Evolutionary conservation across 208 protist genomes (phyloP).

Genomic region (Leishmania arabica): DNA sequence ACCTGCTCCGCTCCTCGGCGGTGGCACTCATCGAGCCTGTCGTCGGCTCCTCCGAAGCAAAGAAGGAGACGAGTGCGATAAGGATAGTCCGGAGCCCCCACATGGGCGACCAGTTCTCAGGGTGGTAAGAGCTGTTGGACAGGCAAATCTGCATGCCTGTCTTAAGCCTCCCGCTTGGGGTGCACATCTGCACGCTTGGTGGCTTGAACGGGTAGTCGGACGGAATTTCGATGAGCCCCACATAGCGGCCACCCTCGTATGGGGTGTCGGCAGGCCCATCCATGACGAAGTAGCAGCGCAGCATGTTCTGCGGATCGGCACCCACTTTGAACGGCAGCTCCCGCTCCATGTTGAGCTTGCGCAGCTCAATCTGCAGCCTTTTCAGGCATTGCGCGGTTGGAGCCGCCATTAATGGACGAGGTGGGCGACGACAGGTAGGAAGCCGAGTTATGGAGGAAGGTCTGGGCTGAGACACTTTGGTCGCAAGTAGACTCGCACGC

Average conservation of each 20-base stretch:
- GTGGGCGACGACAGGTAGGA: not conserved
- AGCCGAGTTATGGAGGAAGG: not conserved
- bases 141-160: slow-evolving; percentile 71
- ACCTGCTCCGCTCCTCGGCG: slow-evolving; percentile 34
- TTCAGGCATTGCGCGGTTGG: slow-evolving; percentile 40
- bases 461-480: not conserved
- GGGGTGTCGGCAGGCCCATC: slow-evolving; percentile 34
- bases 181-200: slow-evolving; percentile 87
- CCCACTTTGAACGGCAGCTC: slow-evolving; percentile 38
- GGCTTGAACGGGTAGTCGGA: slow-evolving; percentile 97
- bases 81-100: slow-evolving; percentile 85
- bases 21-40: slow-evolving; percentile 42
- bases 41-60: slow-evolving; percentile 56
- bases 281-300: slow-evolving; percentile 90
- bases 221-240: slow-evolving; percentile 95
- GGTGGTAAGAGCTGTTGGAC: slow-evolving; percentile 88
- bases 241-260: slow-evolving; percentile 94
- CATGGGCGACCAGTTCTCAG: slow-evolving; percentile 88
- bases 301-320: slow-evolving; percentile 87
- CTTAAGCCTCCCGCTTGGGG: slow-evolving; percentile 86
- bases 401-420: slow-evolving; percentile 6
- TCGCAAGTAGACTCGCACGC: not conserved
- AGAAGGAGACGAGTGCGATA: slow-evolving; percentile 85
- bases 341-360: slow-evolving; percentile 31
- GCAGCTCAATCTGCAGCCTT: slow-evolving; percentile 65